Conservation (phyloP, 306 rosid genomes). For the Rosa persica region DNA sequence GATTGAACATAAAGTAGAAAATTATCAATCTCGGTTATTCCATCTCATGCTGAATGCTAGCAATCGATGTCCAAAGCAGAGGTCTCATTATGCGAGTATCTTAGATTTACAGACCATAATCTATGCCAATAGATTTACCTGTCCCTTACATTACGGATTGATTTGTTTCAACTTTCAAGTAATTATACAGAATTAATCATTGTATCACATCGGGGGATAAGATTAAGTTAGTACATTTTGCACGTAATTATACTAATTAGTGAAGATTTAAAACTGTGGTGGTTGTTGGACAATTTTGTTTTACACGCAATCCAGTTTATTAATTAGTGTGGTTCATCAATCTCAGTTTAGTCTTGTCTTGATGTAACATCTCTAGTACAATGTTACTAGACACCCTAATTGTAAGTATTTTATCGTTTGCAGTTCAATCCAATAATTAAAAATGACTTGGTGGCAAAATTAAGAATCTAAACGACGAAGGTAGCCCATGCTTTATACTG, state of each 20-base stretch:
- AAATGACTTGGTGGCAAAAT: not conserved
- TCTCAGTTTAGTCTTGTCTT: constrained; percentile 10
- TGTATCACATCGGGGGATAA: not conserved
- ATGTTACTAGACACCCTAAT: not conserved
- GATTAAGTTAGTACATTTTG: not conserved
- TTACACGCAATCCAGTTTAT: not conserved
- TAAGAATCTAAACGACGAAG: not conserved
- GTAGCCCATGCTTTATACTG: not conserved
- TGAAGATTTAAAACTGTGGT: not conserved
- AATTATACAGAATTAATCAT: too few relatives aligned
- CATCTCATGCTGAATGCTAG: too few relatives aligned
- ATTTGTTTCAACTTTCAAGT: not conserved
- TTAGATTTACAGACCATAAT: too few relatives aligned
- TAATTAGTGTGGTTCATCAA: not conserved
- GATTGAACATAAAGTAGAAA: too few relatives aligned
- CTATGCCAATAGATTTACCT: too few relatives aligned
- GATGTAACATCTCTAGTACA: not conserved
- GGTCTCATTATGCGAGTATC: too few relatives aligned
- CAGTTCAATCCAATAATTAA: not conserved
- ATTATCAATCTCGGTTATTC: too few relatives aligned
- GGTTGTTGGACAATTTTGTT: not conserved
- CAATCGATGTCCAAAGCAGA: too few relatives aligned
- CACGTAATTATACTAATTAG: not conserved
- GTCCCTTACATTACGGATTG: too few relatives aligned
- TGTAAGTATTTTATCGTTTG: not conserved